Percentiles rank a stretch among this genome's conserved stretches.
phyloP scores from a whole-genome alignment of 1,284 basidiomycete genomes.

The Stygiomarasmius scandens region DNA sequence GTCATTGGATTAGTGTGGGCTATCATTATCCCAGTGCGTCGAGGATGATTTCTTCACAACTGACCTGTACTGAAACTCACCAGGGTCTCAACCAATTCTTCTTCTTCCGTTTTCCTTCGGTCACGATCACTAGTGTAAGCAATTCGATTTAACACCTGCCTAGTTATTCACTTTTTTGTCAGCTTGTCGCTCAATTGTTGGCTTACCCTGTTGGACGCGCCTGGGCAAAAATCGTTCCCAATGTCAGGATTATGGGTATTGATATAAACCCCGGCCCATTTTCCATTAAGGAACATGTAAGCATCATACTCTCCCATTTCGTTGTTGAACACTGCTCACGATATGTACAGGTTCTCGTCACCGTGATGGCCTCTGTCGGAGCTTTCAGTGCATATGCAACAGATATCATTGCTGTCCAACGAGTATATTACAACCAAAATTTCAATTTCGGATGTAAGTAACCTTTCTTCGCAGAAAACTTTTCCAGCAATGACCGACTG shows the following conservation, averaged over 20 bases:
- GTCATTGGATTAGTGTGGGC: constrained; percentile 19
- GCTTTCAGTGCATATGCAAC: constrained; percentile 67
- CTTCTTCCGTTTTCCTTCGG: constrained; percentile 43
- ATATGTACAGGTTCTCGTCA: constrained; percentile 23
- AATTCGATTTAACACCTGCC: neutral
- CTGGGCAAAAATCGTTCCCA: constrained; percentile 61
- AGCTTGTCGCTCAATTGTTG: constrained; percentile 63
- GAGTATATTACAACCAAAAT: constrained; percentile 59
- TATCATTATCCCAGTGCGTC: constrained; percentile 10
- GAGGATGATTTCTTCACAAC: neutral
- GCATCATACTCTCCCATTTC: neutral
- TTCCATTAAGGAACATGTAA: constrained; percentile 71
- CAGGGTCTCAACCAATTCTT: constrained; percentile 49
- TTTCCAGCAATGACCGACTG: neutral
- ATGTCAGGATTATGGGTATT: constrained; percentile 57
- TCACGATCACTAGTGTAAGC: constrained; percentile 7
- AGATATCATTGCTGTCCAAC: constrained; percentile 77
- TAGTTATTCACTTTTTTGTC: neutral
- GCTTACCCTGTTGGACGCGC: constrained; percentile 65
- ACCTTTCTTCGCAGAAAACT: neutral
- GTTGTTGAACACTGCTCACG: neutral
- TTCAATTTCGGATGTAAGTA: constrained; percentile 40
- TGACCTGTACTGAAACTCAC: neutral
- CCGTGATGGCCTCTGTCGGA: constrained; percentile 42
- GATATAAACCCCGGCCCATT: constrained; percentile 67